These are phyloP conservation scores for Westerdykella ornata DNA, from an alignment of 2,329 filamentous ascomycete genomes.

Conservation along the genomic window DNA sequence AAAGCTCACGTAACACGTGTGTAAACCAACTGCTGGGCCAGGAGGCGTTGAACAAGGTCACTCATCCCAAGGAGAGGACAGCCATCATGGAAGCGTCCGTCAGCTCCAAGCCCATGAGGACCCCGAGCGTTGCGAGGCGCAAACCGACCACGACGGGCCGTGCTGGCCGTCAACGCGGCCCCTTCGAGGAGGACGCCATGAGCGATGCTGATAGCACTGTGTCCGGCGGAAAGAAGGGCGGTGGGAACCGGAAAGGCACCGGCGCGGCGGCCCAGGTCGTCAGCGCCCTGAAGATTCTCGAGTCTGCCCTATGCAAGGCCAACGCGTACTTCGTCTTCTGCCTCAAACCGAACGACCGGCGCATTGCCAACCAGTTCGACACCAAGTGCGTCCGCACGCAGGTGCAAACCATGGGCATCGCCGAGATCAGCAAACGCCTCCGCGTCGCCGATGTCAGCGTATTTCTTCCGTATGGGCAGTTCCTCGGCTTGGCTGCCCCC, in stretches of 20 bases:
- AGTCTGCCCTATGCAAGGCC: constrained; percentile 75
- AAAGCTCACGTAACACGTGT: constrained; percentile 80
- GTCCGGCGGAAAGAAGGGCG: constrained; percentile 37
- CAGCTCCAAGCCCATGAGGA: constrained; percentile 87
- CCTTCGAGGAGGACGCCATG: constrained; percentile 43
- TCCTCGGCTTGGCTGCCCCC: constrained; percentile 78
- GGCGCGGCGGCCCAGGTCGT: constrained; percentile 91
- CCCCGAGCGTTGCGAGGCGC: constrained; percentile 83
- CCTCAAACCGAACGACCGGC: constrained; percentile 90
- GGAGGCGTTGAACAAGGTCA: constrained; percentile 82
- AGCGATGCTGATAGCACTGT: constrained; percentile 39
- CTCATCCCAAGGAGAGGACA: constrained; percentile 83
- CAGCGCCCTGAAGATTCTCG: constrained; percentile 81
- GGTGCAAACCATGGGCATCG: constrained; percentile 90
- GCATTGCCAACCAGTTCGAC: constrained; percentile 97
- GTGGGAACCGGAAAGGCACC: constrained; percentile 52
- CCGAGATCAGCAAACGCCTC: constrained; percentile 89
- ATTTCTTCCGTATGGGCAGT: constrained; percentile 93
- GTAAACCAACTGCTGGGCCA: constrained; percentile 90
- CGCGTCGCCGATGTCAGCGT: constrained; percentile 91
- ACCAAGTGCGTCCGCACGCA: constrained; percentile 96
- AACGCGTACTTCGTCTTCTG: constrained; percentile 98
- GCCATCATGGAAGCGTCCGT: constrained; percentile 95
- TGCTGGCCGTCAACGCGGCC: constrained; percentile 37
- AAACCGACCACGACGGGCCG: constrained; percentile 55